These are phyloP conservation scores for Farysia itapuensis DNA, from an alignment of 1,284 basidiomycete genomes.

Conservation along the genomic window DNA sequence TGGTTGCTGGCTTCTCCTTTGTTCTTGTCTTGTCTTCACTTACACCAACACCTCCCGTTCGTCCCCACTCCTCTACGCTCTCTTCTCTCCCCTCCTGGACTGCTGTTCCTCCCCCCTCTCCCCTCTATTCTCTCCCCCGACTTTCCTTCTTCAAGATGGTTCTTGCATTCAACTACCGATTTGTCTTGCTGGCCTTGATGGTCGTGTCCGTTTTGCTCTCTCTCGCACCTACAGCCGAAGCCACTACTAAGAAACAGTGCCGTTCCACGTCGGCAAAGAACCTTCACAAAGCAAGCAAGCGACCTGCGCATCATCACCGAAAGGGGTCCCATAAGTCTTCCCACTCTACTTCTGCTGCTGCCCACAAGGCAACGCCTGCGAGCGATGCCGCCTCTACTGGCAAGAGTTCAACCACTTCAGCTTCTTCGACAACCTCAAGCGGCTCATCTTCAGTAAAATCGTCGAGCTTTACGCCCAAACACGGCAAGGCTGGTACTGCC, in stretches of 20 bases:
- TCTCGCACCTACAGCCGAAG: slow-evolving; percentile 7
- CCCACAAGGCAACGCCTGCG: no score
- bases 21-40: no score
- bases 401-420: slow-evolving; percentile 3
- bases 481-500: slow-evolving; percentile 45
- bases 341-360: no score
- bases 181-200: slow-evolving; percentile 23
- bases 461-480: slow-evolving; percentile 26
- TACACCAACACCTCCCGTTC: no score
- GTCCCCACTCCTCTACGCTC: no score
- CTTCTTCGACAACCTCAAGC: slow-evolving; percentile 6
- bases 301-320: no score
- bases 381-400: not conserved
- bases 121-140: not conserved
- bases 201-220: slow-evolving; percentile 22
- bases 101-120: no score
- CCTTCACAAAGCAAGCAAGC: no score
- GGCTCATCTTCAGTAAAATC: slow-evolving; percentile 7
- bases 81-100: no score
- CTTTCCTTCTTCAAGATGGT: slow-evolving; percentile 3
- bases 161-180: slow-evolving; percentile 30
- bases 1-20: no score
- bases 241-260: slow-evolving; percentile 30
- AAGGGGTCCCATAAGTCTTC: no score
- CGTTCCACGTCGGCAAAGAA: no score